Evolutionary conservation across 179 eudicot genomes (phyloP).

Genomic region (Vitellaria paradoxa): DNA sequence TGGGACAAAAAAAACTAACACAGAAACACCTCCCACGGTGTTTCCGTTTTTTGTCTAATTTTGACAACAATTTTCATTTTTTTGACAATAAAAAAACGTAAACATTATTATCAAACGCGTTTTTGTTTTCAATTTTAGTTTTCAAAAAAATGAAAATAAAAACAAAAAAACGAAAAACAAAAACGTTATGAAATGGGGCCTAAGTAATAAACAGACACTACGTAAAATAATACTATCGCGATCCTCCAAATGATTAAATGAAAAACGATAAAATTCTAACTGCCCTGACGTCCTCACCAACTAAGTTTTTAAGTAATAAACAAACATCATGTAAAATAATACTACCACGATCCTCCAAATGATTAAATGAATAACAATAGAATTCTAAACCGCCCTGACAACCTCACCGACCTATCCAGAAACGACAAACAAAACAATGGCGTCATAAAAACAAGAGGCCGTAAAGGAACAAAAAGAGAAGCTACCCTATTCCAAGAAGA

Average conservation of each 20-base stretch:
- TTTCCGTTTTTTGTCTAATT: too few species aligned
- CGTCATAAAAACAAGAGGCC: background rate
- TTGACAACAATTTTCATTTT: too few species aligned
- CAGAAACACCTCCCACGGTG: too few species aligned
- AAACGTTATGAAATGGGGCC: too few species aligned
- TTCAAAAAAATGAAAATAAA: too few species aligned
- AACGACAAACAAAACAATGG: background rate
- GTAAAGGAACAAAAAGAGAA: background rate
- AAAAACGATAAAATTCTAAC: background rate
- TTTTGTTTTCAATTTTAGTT: too few species aligned
- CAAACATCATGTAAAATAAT: background rate
- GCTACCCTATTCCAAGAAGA: background rate
- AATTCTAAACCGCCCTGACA: background rate
- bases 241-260: conserved; percentile 1
- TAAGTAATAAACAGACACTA: conserved; percentile 1
- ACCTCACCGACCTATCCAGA: background rate
- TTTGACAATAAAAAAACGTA: too few species aligned
- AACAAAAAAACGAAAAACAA: too few species aligned
- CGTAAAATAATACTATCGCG: background rate
- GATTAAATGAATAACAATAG: background rate
- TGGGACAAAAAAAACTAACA: too few species aligned
- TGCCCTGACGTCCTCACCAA: background rate
- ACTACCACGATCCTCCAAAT: background rate
- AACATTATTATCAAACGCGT: too few species aligned
- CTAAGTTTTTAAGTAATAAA: background rate